phyloP scores from a whole-genome alignment of 2,329 filamentous ascomycete genomes.

The Botrytis pseudocinerea region DNA sequence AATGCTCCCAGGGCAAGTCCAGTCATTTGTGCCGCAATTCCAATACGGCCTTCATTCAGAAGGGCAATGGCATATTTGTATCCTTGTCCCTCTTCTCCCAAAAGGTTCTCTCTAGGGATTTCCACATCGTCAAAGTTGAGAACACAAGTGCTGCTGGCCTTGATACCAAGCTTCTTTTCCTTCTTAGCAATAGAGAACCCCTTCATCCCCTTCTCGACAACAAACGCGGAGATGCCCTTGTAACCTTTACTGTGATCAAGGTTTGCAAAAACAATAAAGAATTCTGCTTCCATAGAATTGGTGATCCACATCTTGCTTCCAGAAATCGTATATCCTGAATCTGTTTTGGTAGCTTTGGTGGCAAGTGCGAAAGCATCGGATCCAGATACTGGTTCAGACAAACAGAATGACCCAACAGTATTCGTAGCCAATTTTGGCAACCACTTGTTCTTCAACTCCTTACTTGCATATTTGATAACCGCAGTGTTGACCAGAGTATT shows the following conservation, averaged over 20 bases:
- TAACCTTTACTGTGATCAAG: conserved; percentile 89
- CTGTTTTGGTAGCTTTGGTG: conserved; percentile 83
- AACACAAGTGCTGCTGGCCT: conserved; percentile 92
- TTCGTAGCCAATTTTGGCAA: conserved; percentile 86
- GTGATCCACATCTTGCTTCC: conserved; percentile 99
- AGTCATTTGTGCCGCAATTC: conserved; percentile 98
- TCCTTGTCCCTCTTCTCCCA: conserved; percentile 85
- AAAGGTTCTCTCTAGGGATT: conserved; percentile 81
- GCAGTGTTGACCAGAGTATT: conserved; percentile 97
- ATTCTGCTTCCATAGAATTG: conserved; percentile 87
- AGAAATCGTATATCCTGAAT: conserved; percentile 80
- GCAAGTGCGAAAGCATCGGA: conserved; percentile 95
- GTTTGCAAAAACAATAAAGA: conserved; percentile 99
- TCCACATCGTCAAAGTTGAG: conserved; percentile 97
- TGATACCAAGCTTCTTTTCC: conserved; percentile 99
- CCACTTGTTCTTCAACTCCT: conserved; percentile 78
- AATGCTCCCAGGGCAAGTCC: conserved; percentile 91
- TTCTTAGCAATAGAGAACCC: conserved; percentile 98
- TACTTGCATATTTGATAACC: conserved; percentile 79
- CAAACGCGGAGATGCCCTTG: conserved; percentile 94
- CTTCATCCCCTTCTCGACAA: conserved; percentile 85
- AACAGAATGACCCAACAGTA: conserved; percentile 88
- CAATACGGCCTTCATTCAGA: conserved; percentile 94
- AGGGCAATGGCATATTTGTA: conserved; percentile 98
- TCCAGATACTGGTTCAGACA: conserved; percentile 89